Percentiles rank a stretch among this genome's conserved stretches.
These are phyloP conservation scores for Evansstolkia leycettana DNA, from an alignment of 495 filamentous ascomycete genomes.

Conservation along the genomic window DNA sequence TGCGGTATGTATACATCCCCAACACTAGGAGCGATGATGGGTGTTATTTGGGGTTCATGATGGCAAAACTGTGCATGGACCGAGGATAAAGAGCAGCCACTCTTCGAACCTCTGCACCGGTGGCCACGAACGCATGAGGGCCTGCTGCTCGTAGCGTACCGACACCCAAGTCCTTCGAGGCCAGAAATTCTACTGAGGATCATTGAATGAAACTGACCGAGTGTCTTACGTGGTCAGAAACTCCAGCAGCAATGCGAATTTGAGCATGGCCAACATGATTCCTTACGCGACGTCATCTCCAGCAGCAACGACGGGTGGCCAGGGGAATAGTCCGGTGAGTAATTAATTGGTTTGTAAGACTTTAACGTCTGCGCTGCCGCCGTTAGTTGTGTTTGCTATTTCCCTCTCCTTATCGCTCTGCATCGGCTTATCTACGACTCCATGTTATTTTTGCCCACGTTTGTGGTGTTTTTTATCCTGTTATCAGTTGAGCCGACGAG, in stretches of 20 bases:
- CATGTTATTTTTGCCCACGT: conserved; percentile 5
- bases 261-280: conserved; percentile 43
- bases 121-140: no score
- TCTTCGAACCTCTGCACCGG: no score
- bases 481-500: conserved; percentile 19
- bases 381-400: neutral
- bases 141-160: no score
- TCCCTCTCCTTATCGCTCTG: conserved; percentile 5
- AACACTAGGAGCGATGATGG: neutral
- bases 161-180: no score
- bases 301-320: conserved; percentile 53
- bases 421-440: conserved; percentile 1
- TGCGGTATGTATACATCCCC: conserved; percentile 42
- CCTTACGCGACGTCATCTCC: conserved; percentile 52
- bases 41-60: no score
- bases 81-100: no score
- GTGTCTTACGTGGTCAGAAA: conserved; percentile 27
- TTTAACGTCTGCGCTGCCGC: conserved; percentile 2
- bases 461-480: conserved; percentile 4
- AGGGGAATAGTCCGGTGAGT: conserved; percentile 57
- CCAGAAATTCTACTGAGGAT: neutral
- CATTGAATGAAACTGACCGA: conserved; percentile 13
- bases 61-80: no score
- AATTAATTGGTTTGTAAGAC: neutral
- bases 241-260: conserved; percentile 36